phyloP scores from a whole-genome alignment of 306 rosid species.

The Acacia crassicarpa region DNA sequence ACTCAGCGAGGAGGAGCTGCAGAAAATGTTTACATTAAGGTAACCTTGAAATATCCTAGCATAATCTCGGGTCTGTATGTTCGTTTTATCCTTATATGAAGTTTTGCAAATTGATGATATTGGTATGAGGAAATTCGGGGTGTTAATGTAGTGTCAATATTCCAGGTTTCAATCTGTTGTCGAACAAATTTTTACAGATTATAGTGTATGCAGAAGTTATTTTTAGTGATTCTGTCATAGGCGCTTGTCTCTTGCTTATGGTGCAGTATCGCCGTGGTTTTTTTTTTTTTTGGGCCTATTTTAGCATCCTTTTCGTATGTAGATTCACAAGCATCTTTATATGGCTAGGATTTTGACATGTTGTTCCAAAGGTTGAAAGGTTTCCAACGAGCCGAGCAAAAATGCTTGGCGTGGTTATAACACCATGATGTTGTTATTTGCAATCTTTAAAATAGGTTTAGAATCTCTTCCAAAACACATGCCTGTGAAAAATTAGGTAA shows the following conservation, averaged over 20 bases:
- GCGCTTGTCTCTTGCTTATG: background rate
- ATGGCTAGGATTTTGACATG: background rate
- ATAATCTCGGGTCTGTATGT: background rate
- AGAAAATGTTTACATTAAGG: constrained; percentile 81
- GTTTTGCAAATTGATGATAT: constrained; percentile 1
- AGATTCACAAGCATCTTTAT: background rate
- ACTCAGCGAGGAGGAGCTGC: constrained; percentile 88
- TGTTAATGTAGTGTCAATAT: background rate
- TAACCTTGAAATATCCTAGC: constrained; percentile 14
- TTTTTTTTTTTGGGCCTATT: background rate
- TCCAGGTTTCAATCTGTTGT: background rate
- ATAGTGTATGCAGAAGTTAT: background rate
- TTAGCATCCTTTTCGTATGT: background rate
- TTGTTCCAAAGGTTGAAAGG: background rate
- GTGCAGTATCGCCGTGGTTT: background rate
- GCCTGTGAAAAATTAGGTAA: background rate
- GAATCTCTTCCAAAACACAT: background rate
- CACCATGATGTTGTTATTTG: background rate
- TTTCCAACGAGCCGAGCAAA: background rate
- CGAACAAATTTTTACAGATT: background rate
- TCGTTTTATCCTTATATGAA: constrained; percentile 7
- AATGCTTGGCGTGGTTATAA: background rate
- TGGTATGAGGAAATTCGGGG: background rate
- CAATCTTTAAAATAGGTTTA: background rate
- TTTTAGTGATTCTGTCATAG: background rate